Conservation (phyloP, 805 yeast species). For the Starmera caribaea region DNA sequence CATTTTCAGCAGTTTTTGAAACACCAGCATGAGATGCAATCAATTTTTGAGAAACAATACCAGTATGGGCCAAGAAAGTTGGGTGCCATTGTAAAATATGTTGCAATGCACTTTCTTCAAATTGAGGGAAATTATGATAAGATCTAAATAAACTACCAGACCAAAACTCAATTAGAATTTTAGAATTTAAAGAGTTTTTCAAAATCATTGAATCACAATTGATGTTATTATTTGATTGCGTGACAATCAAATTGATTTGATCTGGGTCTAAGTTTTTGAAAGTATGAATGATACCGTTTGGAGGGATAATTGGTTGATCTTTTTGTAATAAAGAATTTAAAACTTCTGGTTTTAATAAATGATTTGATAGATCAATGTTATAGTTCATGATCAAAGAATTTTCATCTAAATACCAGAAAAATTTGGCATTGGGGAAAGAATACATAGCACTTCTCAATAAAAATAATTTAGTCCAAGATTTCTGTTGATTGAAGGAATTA, state of each 20-base stretch:
- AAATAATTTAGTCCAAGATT: conserved; percentile 55
- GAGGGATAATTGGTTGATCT: conserved; percentile 67
- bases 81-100: conserved; percentile 97
- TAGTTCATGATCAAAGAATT: conserved; percentile 69
- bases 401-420: conserved; percentile 83
- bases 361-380: conserved; percentile 47
- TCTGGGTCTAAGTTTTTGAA: conserved; percentile 48
- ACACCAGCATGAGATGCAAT: conserved; percentile 38
- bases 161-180: conserved; percentile 73
- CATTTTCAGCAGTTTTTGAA: conserved; percentile 28
- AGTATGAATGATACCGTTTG: conserved; percentile 58
- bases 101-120: conserved; percentile 62
- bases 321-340: conserved; percentile 55
- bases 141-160: conserved; percentile 59
- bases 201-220: conserved; percentile 67
- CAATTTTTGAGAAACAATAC: conserved; percentile 57
- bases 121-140: conserved; percentile 46
- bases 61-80: conserved; percentile 57
- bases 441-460: conserved; percentile 81
- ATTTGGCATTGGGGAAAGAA: conserved; percentile 86
- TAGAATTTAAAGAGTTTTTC: conserved; percentile 53
- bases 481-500: conserved; percentile 34
- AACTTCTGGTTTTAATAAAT: conserved; percentile 49
- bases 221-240: conserved; percentile 59
- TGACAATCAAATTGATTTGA: conserved; percentile 48